Percentiles rank a stretch among this genome's conserved stretches.
phyloP scores from a whole-genome alignment of 768 basidiomycete species.

The Hygrophorus pudorinus region DNA sequence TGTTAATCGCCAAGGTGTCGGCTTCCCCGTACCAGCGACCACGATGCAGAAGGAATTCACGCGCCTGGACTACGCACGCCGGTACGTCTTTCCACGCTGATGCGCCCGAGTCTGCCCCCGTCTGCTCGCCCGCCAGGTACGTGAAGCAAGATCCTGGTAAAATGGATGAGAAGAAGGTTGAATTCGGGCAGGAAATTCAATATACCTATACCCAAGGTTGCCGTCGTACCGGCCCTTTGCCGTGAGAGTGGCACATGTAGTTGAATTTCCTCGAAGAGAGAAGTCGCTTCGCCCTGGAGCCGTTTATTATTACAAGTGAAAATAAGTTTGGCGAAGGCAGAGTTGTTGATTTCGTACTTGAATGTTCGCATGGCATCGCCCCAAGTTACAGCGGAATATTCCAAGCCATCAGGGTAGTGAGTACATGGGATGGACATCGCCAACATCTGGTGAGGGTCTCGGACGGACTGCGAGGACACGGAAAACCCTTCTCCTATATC shows the following conservation, averaged over 20 bases:
- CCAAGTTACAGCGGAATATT: background rate
- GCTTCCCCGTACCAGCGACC: slow-evolving; percentile 26
- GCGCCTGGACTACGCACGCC: slow-evolving; percentile 16
- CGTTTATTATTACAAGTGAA: background rate
- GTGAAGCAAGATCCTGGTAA: slow-evolving; percentile 23
- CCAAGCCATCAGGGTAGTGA: background rate
- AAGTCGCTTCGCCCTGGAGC: slow-evolving; percentile 1
- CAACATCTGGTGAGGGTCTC: background rate
- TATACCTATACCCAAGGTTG: background rate
- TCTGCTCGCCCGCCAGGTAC: slow-evolving; percentile 11
- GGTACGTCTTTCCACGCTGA: slow-evolving; percentile 18
- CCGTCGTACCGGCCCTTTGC: background rate
- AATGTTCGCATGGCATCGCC: slow-evolving; percentile 3
- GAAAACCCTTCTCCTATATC: background rate
- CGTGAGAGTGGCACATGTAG: background rate
- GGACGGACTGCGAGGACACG: background rate
- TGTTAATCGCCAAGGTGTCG: slow-evolving; percentile 21
- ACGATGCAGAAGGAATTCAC: slow-evolving; percentile 21
- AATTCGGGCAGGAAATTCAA: background rate
- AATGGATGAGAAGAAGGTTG: background rate
- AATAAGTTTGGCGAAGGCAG: slow-evolving; percentile 2
- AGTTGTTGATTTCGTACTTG: background rate
- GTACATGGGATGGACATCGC: background rate
- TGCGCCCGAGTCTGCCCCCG: slow-evolving; percentile 2
- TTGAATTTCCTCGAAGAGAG: slow-evolving; percentile 1